Percentiles rank a stretch among this genome's conserved stretches.
These are phyloP conservation scores for Tulasnella sp. DNA, from an alignment of 768 basidiomycete species.

Conservation along the genomic window DNA sequence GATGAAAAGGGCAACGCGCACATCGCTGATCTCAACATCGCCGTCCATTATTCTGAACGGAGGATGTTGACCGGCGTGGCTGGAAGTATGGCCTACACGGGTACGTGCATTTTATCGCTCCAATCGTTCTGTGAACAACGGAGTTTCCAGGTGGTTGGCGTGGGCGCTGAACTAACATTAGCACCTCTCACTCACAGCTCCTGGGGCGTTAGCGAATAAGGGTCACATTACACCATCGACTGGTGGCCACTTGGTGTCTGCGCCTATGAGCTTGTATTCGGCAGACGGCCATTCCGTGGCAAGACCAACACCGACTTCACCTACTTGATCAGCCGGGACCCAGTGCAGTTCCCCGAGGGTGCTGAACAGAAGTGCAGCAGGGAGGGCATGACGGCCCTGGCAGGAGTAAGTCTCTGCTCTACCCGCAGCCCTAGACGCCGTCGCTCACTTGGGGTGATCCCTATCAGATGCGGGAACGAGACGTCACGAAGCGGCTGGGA, in stretches of 20 bases:
- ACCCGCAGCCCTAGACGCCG: neutral
- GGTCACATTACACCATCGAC: constrained; percentile 94
- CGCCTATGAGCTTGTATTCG: constrained; percentile 88
- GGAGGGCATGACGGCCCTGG: constrained; percentile 72
- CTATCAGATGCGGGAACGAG: constrained; percentile 77
- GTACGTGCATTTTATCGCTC: constrained; percentile 40
- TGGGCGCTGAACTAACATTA: constrained; percentile 1
- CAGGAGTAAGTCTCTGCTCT: constrained; percentile 56
- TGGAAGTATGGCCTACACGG: constrained; percentile 99
- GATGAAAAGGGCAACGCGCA: constrained; percentile 94
- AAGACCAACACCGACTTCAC: constrained; percentile 91
- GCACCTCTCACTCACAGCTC: constrained; percentile 45
- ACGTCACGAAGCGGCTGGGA: constrained; percentile 72
- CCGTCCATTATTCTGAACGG: constrained; percentile 91
- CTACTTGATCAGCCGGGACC: constrained; percentile 85
- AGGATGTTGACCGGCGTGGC: constrained; percentile 89
- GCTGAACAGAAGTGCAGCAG: constrained; percentile 74
- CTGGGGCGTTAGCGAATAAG: constrained; percentile 87
- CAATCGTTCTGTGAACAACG: neutral
- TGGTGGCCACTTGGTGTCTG: constrained; percentile 98
- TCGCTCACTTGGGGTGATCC: neutral
- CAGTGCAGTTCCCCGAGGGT: constrained; percentile 85
- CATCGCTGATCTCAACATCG: constrained; percentile 98
- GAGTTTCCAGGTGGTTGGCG: neutral
- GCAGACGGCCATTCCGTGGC: constrained; percentile 87